Percentiles rank a stretch among this genome's conserved stretches.
These are phyloP conservation scores for Chondrostereum purpureum DNA, from an alignment of 1,284 basidiomycete species.

Conservation along the genomic window DNA sequence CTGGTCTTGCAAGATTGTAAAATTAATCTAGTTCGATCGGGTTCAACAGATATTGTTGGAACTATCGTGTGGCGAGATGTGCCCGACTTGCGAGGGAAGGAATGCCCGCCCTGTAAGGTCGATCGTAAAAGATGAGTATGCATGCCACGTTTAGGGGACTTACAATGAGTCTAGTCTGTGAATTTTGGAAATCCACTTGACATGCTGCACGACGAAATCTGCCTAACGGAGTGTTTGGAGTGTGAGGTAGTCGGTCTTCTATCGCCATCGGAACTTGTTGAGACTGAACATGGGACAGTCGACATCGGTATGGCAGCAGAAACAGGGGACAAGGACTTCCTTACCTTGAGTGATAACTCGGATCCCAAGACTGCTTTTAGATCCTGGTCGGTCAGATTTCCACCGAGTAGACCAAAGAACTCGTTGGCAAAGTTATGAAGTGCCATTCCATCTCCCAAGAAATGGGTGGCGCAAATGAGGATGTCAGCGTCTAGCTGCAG, in stretches of 20 bases:
- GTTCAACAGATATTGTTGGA: conserved; percentile 52
- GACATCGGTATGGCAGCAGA: not conserved
- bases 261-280: conserved; percentile 39
- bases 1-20: conserved; percentile 61
- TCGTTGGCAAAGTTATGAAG: conserved; percentile 71
- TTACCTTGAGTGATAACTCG: conserved; percentile 39
- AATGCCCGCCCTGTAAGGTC: conserved; percentile 52
- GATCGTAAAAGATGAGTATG: conserved; percentile 7
- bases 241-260: conserved; percentile 45
- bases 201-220: conserved; percentile 38
- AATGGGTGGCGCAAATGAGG: conserved; percentile 66
- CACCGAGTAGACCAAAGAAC: conserved; percentile 57
- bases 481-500: conserved; percentile 19
- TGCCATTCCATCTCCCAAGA: conserved; percentile 75
- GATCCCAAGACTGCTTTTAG: conserved; percentile 36
- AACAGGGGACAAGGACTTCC: conserved; percentile 12
- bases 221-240: conserved; percentile 20
- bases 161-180: conserved; percentile 46
- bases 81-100: conserved; percentile 46
- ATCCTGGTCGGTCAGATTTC: conserved; percentile 30
- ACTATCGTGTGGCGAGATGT: conserved; percentile 55
- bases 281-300: too few species aligned
- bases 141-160: conserved; percentile 14
- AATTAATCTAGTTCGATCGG: conserved; percentile 48
- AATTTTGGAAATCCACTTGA: conserved; percentile 50